Evolutionary conservation across 1,284 basidiomycete species (phyloP), one percentile per base, ranked within the genome.

Genomic region (Boletus semigastroideus): DNA sequence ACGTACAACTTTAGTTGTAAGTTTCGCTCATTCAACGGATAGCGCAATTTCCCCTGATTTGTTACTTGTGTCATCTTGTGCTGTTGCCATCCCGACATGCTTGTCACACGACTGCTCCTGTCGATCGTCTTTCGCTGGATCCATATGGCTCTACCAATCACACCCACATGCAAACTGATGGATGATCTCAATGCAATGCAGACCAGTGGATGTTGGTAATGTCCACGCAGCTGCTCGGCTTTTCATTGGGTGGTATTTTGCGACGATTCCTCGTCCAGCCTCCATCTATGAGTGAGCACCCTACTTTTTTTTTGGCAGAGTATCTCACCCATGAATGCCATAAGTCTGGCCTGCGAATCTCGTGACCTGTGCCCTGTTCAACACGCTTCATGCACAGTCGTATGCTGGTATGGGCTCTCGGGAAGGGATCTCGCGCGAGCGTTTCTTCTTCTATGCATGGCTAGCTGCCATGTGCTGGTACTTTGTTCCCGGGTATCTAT

Each of bases 311-410:
- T 43, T 11, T 14, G 1, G 8, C 4, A 6, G 16, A 45, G 10
- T 4, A 17, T 34, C 30, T 36, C 40, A 40, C 42, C 56, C 11
- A 53, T 37, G 22, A 22, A 16, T 9, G n/a, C 50, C 25, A 36
- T 46, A 82, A n/a, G 79, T 96, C 59, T 97, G 94, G 94, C 94
- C 94, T 0, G 75, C 79, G 28, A 90, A 90, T 51, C 78, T 97
- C 7, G 90, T 94, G 19, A 80, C 77, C 7, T 89, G 91, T 54
- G 90, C 92, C 4, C 80, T 93, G 17, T 87, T 97, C 74, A 88
- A 87, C 67, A 88, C 86, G 1, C 75, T 88, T 3, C 86, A 88
- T 66, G 72, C 80, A 0, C 77, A 81, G 57, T 69, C 74, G 30
- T 87, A 87, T 60, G 72, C 79, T 19, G 85, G 85, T 58, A 75